A percentile compares a stretch with the other conserved stretches of the same genome.
phyloP scores from a whole-genome alignment of 306 rosid species.

The Ochetophila trinervis region DNA sequence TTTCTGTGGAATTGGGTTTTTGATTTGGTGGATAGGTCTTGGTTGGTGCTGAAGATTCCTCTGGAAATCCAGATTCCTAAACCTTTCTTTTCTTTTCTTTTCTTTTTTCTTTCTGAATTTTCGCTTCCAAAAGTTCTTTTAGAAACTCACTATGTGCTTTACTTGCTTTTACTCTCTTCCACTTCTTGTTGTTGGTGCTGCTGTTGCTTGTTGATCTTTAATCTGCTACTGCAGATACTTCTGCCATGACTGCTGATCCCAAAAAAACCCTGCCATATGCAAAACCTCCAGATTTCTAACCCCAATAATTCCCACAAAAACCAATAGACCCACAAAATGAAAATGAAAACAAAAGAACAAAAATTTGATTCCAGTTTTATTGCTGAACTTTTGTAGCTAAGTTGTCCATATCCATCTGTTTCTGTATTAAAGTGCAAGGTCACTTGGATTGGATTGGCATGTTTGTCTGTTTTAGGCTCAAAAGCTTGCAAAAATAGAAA shows the following conservation, averaged over 20 bases:
- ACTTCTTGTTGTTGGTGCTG: background rate
- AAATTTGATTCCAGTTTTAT: constrained; percentile 10
- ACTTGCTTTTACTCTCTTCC: constrained; percentile 2
- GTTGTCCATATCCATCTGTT: constrained; percentile 6
- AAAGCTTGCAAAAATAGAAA: constrained; percentile 1
- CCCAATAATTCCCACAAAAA: constrained; percentile 31
- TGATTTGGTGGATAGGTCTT: constrained; percentile 15
- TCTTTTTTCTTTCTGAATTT: constrained; percentile 7
- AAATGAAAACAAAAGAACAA: constrained; percentile 6
- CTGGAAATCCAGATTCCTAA: constrained; percentile 46
- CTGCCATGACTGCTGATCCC: constrained; percentile 41
- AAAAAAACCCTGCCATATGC: constrained; percentile 41
- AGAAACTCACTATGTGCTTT: background rate
- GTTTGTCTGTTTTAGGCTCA: constrained; percentile 22
- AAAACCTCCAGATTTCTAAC: constrained; percentile 41
- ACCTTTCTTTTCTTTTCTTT: background rate
- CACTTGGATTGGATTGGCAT: constrained; percentile 17
- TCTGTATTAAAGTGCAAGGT: constrained; percentile 24
- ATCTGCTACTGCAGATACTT: constrained; percentile 34
- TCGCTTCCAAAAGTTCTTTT: constrained; percentile 18
- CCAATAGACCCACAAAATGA: constrained; percentile 17
- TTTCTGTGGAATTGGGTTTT: constrained; percentile 26
- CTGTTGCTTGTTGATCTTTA: constrained; percentile 25
- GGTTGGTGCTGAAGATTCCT: constrained; percentile 30
- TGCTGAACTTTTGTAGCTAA: background rate